A percentile compares a stretch with the other conserved stretches of the same genome.
Conservation (phyloP, 1,284 basidiomycete genomes). For the Ganoderma lucidum region DNA sequence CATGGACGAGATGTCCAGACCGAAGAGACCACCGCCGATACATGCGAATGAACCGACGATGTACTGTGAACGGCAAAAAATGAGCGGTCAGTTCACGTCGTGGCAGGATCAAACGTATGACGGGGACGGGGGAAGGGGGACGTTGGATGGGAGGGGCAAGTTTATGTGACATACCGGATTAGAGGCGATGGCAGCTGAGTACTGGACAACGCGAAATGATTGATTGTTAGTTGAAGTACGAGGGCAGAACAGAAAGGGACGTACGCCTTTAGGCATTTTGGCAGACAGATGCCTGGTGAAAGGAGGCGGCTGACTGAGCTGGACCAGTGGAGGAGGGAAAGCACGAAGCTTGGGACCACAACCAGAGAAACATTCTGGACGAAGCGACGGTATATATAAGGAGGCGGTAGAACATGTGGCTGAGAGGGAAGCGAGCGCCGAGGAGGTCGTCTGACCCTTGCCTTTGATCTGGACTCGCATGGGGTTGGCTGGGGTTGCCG, state of each 20-base stretch:
- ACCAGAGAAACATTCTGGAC: slow-evolving; percentile 13
- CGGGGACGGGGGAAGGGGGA: background rate
- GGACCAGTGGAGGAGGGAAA: slow-evolving; percentile 25
- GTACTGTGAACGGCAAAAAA: slow-evolving; percentile 45
- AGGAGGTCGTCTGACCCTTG: slow-evolving; percentile 27
- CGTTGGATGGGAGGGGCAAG: background rate
- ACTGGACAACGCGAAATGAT: slow-evolving; percentile 34
- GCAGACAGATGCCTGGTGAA: slow-evolving; percentile 19
- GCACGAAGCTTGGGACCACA: slow-evolving; percentile 22
- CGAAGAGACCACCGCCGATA: slow-evolving; percentile 81
- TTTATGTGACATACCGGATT: slow-evolving; percentile 43
- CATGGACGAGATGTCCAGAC: slow-evolving; percentile 85
- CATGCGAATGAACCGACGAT: slow-evolving; percentile 81
- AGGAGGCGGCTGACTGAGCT: slow-evolving; percentile 16
- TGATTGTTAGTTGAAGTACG: background rate
- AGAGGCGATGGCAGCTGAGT: slow-evolving; percentile 47
- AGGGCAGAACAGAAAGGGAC: slow-evolving; percentile 14
- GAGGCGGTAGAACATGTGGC: slow-evolving; percentile 15
- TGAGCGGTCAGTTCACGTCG: slow-evolving; percentile 1
- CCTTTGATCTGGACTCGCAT: slow-evolving; percentile 17
- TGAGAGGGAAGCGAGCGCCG: slow-evolving; percentile 15
- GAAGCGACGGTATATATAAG: slow-evolving; percentile 17
- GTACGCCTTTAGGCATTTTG: slow-evolving; percentile 43
- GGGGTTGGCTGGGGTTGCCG: background rate
- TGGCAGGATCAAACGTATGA: background rate